Evolutionary conservation across 2,329 filamentous ascomycete genomes (phyloP), one percentile per base, ranked within the genome.

Genomic region (Penicillium sp.): DNA sequence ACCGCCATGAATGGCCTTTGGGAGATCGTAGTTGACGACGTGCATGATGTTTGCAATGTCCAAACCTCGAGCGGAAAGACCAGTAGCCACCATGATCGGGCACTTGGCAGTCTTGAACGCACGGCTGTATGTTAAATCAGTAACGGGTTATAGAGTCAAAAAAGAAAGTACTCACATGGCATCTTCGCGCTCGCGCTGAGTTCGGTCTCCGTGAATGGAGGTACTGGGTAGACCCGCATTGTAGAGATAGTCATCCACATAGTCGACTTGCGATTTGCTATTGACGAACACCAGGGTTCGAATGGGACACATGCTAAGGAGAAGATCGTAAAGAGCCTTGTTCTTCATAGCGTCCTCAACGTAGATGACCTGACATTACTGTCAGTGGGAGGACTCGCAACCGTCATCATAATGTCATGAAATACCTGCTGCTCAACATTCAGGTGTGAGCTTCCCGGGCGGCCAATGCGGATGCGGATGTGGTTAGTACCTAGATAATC

Each of bases 231-330:
- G 73, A 0, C 83, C 81, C 53, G 82, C 77, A 68, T 96, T 92
- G 77, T 84, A 97, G 0, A 97, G 70, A 56, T 83, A 95, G 62
- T 96, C 92, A 59, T 99, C 94, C 0, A 97, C 72, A 48, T 88
- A 83, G 64, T 99, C 94, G 0, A 88, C 91, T 40, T 81, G 80
- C 24, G 80, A 76, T 74, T 91, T 94, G 62, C 79, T 84, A 72
- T 96, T 96, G 68, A 91, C 90, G 66, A 99, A 99, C 58, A 99
- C 82, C 40, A 99, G 82, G 1, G 90, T 96, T 4, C 92, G 86
- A 1, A 84, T 82, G 0, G 91, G 89, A 0, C 83, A 79, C 65
- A 85, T 81, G 0, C 84, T 81, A 50, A 85, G 77, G 6, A 99
- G 77, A 0, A 96, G 77, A 53, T 92, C 87, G 16, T 86, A 79